Evolutionary conservation across 345 rosid species (phyloP).

Genomic region (Eucalyptus caleyi): DNA sequence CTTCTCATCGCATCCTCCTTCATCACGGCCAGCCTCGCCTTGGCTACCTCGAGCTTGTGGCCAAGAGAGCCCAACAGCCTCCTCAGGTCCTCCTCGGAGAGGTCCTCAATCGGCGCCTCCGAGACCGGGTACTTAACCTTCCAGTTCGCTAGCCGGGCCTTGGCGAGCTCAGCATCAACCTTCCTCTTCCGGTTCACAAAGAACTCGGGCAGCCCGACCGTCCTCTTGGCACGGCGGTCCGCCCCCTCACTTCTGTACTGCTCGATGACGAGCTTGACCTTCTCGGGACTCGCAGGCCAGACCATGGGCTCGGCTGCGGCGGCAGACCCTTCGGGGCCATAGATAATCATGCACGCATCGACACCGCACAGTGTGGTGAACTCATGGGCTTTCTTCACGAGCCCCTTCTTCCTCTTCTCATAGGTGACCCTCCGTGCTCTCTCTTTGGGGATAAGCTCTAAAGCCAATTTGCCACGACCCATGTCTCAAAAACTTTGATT

Average conservation of each 20-base stretch:
- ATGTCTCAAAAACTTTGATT: neutral
- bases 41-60: neutral
- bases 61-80: neutral
- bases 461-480: constrained; percentile 19
- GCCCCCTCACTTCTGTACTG: neutral
- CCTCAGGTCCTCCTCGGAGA: neutral
- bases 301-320: neutral
- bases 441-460: constrained; percentile 16
- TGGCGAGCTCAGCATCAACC: constrained; percentile 4
- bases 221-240: neutral
- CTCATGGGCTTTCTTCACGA: constrained; percentile 15
- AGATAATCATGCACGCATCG: constrained; percentile 13
- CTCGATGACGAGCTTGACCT: constrained; percentile 1
- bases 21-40: neutral
- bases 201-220: neutral
- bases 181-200: constrained; percentile 1
- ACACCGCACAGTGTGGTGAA: constrained; percentile 15
- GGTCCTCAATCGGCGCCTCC: neutral
- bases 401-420: constrained; percentile 16
- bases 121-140: constrained; percentile 3
- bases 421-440: constrained; percentile 7
- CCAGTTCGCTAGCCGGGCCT: neutral
- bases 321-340: neutral
- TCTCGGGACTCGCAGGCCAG: constrained; percentile 2
- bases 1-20: neutral